phyloP scores from a whole-genome alignment of 2,329 filamentous ascomycete genomes.

The Botrytis galanthina region DNA sequence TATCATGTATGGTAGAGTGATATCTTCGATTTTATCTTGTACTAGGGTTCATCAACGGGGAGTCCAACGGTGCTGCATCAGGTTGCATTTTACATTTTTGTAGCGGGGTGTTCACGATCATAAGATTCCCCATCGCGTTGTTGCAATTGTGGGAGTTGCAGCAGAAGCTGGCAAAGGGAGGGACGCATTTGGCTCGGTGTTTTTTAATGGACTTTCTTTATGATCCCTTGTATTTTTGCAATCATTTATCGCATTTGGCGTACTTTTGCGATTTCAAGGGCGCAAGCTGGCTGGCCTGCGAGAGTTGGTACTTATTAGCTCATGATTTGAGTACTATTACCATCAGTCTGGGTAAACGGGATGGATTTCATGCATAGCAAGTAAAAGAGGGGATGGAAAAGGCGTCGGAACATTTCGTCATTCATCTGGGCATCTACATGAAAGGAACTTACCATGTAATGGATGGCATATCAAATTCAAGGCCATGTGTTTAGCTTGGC shows the following conservation, averaged over 20 bases:
- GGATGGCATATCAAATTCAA: conserved; percentile 17
- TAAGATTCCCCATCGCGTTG: conserved; percentile 40
- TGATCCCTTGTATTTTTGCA: conserved; percentile 27
- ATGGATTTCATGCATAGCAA: conserved; percentile 32
- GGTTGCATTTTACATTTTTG: conserved; percentile 33
- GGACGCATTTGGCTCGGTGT: conserved; percentile 36
- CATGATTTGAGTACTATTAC: conserved; percentile 31
- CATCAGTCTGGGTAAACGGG: conserved; percentile 28
- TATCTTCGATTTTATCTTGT: conserved; percentile 27
- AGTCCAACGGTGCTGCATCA: conserved; percentile 33
- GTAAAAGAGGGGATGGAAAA: conserved; percentile 36
- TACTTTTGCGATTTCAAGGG: conserved; percentile 30
- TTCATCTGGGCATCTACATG: conserved; percentile 30
- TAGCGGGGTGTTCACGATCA: conserved; percentile 38
- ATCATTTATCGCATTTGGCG: conserved; percentile 36
- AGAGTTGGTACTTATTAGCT: conserved; percentile 17
- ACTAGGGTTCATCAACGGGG: conserved; percentile 32
- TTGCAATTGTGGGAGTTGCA: conserved; percentile 37
- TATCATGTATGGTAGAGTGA: conserved; percentile 11
- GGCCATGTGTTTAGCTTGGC: conserved; percentile 23
- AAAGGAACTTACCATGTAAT: conserved; percentile 16
- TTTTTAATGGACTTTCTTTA: conserved; percentile 23
- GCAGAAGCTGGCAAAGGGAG: conserved; percentile 31
- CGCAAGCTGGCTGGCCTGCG: conserved; percentile 37
- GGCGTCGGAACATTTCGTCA: conserved; percentile 29